Evolutionary conservation across 2,329 filamentous ascomycete genomes (phyloP).

Genomic region (Paracoccidioides brasiliensis): DNA sequence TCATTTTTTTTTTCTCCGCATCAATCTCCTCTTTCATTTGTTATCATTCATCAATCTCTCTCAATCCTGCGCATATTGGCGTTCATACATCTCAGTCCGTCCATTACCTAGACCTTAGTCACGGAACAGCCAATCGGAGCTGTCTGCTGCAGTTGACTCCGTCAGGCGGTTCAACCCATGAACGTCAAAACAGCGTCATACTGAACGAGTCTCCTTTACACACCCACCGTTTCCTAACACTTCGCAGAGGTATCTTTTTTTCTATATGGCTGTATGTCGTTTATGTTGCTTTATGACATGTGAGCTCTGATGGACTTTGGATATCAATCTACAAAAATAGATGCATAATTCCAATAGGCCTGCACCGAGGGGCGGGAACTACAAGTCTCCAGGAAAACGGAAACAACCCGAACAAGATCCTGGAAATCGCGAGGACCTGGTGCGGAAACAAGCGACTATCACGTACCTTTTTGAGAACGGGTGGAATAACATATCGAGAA

Average conservation of each 20-base stretch:
- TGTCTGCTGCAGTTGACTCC: neutral
- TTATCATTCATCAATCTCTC: neutral
- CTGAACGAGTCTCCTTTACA: neutral
- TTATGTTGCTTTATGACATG: neutral
- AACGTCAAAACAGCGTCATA: slow-evolving; percentile 4
- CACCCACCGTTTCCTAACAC: neutral
- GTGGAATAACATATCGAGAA: slow-evolving; percentile 9
- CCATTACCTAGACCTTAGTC: neutral
- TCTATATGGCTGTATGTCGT: neutral
- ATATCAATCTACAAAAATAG: slow-evolving; percentile 23
- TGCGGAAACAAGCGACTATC: slow-evolving; percentile 27
- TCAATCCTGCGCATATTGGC: neutral
- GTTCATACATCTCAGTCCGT: neutral
- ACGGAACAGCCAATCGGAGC: neutral
- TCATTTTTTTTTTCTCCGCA: neutral
- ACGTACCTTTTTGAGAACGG: slow-evolving; percentile 32
- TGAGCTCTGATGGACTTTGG: slow-evolving; percentile 1
- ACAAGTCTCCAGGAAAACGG: slow-evolving; percentile 30
- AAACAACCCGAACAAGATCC: slow-evolving; percentile 22
- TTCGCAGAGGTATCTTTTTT: neutral
- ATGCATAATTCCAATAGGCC: slow-evolving; percentile 27
- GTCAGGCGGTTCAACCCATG: neutral
- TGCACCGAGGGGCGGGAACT: slow-evolving; percentile 32
- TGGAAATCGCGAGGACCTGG: slow-evolving; percentile 20
- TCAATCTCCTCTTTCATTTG: no score